These are phyloP conservation scores for Fusarium dlaminii DNA, from an alignment of 2,329 filamentous ascomycete species.

Conservation along the genomic window DNA sequence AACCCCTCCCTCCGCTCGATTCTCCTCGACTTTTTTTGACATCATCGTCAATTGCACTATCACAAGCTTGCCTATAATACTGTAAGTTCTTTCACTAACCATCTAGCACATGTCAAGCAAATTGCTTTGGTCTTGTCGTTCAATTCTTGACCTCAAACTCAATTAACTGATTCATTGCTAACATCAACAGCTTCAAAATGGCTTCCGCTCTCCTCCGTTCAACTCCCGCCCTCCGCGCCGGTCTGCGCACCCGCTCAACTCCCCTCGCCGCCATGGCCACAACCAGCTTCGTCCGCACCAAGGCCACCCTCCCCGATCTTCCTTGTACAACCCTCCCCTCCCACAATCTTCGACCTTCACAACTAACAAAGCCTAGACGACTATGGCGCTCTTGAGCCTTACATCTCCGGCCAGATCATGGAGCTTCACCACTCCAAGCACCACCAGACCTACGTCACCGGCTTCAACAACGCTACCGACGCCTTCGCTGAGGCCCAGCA, in stretches of 20 bases:
- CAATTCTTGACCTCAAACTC: background rate
- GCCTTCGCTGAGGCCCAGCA: conserved; percentile 72
- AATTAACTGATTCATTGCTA: background rate
- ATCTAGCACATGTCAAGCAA: background rate
- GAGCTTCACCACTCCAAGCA: conserved; percentile 94
- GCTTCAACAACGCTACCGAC: conserved; percentile 82
- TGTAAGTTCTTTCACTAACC: conserved; percentile 1
- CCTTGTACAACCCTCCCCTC: conserved; percentile 49
- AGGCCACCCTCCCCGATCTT: conserved; percentile 95
- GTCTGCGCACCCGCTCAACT: conserved; percentile 73
- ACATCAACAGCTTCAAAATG: conserved; percentile 55
- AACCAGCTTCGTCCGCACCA: conserved; percentile 82
- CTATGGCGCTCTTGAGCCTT: conserved; percentile 90
- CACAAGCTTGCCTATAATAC: background rate
- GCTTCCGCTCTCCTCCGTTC: conserved; percentile 79
- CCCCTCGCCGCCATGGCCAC: conserved; percentile 72
- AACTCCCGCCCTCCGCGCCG: conserved; percentile 72
- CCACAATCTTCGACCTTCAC: background rate
- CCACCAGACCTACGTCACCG: conserved; percentile 93
- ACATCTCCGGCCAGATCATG: conserved; percentile 92
- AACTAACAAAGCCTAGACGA: conserved; percentile 71
- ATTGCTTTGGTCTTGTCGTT: background rate
- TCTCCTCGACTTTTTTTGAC: conserved; percentile 37
- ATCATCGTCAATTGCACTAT: conserved; percentile 40
- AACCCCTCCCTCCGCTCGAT: conserved; percentile 23